Percentiles rank a stretch among this genome's conserved stretches.
phyloP scores from a whole-genome alignment of 805 yeast genomes.

The Saccharomycopsis vini region DNA sequence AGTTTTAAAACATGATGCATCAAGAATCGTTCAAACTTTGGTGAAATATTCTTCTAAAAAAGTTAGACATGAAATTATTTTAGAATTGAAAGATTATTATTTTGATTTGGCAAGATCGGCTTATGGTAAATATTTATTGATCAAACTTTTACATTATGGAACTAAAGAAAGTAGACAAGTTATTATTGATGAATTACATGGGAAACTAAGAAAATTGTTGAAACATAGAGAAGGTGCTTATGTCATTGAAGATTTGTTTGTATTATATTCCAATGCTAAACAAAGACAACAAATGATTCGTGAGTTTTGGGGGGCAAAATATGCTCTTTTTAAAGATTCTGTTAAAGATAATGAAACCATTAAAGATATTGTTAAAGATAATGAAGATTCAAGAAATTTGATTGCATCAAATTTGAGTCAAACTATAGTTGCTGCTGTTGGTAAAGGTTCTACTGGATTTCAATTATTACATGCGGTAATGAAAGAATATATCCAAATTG shows the following conservation, averaged over 20 bases:
- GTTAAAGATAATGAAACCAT: slow-evolving; percentile 55
- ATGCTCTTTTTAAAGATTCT: slow-evolving; percentile 77
- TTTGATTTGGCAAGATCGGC: slow-evolving; percentile 83
- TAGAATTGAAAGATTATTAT: slow-evolving; percentile 46
- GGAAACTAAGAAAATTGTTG: slow-evolving; percentile 83
- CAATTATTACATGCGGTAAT: slow-evolving; percentile 93
- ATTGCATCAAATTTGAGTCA: slow-evolving; percentile 69
- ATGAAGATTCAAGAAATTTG: slow-evolving; percentile 69
- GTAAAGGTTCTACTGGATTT: slow-evolving; percentile 93
- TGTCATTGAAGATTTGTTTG: slow-evolving; percentile 87
- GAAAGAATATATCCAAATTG: slow-evolving; percentile 75
- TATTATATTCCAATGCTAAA: slow-evolving; percentile 72
- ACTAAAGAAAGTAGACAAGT: slow-evolving; percentile 67
- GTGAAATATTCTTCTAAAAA: slow-evolving; percentile 78
- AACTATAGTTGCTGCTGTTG: slow-evolving; percentile 83
- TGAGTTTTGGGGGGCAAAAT: slow-evolving; percentile 96
- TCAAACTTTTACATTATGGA: slow-evolving; percentile 88
- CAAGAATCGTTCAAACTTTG: slow-evolving; percentile 90
- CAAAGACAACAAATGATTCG: slow-evolving; percentile 87
- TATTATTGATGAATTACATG: slow-evolving; percentile 80
- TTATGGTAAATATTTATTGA: slow-evolving; percentile 85
- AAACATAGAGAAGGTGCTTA: slow-evolving; percentile 97
- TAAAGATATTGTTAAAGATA: slow-evolving; percentile 53
- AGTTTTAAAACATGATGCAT: slow-evolving; percentile 92
- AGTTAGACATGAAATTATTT: slow-evolving; percentile 62